Percentiles rank a stretch among this genome's conserved stretches.
Evolutionary conservation across 2,329 filamentous ascomycete species (phyloP).

Genomic region (Aureobasidium sp.): DNA sequence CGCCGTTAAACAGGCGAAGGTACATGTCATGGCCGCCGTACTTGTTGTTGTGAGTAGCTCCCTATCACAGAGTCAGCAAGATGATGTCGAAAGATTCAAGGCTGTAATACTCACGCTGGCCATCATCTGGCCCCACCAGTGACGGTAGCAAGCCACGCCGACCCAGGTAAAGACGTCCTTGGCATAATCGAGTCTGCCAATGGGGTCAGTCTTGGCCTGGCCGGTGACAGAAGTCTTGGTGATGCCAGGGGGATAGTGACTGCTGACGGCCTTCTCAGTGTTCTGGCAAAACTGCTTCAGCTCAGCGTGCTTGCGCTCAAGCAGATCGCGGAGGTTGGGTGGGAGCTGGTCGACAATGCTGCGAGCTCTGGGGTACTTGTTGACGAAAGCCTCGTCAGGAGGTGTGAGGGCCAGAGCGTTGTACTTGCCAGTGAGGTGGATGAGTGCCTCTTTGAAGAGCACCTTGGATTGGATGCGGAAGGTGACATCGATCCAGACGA

Average conservation of each 20-base stretch:
- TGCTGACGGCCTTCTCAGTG: constrained; percentile 26
- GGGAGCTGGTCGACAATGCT: constrained; percentile 23
- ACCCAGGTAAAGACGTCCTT: constrained; percentile 46
- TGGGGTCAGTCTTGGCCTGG: constrained; percentile 25
- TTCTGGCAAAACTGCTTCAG: constrained; percentile 23
- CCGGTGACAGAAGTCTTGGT: constrained; percentile 21
- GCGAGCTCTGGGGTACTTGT: not conserved
- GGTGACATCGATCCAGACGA: constrained; percentile 39
- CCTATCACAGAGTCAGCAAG: not conserved
- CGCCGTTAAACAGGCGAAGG: constrained; percentile 31
- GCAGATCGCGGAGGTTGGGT: not conserved
- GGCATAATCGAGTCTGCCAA: constrained; percentile 36
- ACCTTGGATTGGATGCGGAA: constrained; percentile 37
- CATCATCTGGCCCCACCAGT: constrained; percentile 39
- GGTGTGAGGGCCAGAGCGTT: constrained; percentile 26
- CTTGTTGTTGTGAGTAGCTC: constrained; percentile 28
- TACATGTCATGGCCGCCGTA: constrained; percentile 40
- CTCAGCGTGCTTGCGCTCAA: constrained; percentile 20
- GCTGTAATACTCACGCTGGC: constrained; percentile 18
- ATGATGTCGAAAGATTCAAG: not conserved
- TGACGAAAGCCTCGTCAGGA: not conserved
- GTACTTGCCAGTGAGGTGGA: constrained; percentile 39
- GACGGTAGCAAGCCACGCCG: constrained; percentile 38
- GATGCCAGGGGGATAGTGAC: constrained; percentile 26
- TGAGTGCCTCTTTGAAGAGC: constrained; percentile 38